A percentile compares a stretch with the other conserved stretches of the same genome.
These are phyloP conservation scores for Hondaea fermentalgiana DNA, from an alignment of 108 stramenopile genomes.

Conservation along the genomic window DNA sequence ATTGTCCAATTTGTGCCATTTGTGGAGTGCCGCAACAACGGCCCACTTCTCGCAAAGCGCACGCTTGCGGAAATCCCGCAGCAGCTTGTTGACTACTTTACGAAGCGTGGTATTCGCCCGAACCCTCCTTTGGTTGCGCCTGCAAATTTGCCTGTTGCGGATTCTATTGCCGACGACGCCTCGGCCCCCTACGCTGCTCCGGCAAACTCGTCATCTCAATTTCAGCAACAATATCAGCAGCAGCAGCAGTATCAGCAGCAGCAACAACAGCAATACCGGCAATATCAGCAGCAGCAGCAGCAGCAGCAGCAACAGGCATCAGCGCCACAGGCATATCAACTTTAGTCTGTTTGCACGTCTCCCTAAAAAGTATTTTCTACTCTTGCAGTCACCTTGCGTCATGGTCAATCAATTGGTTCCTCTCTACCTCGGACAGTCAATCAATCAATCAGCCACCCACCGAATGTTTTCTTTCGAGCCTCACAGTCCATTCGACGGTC, in stretches of 20 bases:
- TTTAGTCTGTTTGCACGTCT: no score
- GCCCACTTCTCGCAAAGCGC: conserved; percentile 21
- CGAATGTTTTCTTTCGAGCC: no score
- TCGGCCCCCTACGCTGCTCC: neutral
- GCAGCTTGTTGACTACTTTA: conserved; percentile 40
- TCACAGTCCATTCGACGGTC: no score
- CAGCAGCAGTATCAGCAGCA: no score
- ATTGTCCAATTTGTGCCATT: conserved; percentile 55
- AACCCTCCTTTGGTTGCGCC: neutral
- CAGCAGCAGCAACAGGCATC: no score
- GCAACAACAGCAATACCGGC: neutral
- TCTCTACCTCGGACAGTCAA: no score
- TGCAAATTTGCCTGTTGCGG: neutral
- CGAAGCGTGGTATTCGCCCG: conserved; percentile 28
- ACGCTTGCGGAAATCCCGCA: neutral
- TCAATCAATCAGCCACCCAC: no score
- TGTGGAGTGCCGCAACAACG: conserved; percentile 20
- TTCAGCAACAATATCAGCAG: no score
- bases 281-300: neutral
- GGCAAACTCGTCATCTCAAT: neutral
- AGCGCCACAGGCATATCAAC: no score
- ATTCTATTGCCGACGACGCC: neutral
- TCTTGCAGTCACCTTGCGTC: no score
- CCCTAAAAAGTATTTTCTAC: no score
- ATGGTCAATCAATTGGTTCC: no score